phyloP scores from a whole-genome alignment of 768 basidiomycete genomes.

The Cystofilobasidium macerans region DNA sequence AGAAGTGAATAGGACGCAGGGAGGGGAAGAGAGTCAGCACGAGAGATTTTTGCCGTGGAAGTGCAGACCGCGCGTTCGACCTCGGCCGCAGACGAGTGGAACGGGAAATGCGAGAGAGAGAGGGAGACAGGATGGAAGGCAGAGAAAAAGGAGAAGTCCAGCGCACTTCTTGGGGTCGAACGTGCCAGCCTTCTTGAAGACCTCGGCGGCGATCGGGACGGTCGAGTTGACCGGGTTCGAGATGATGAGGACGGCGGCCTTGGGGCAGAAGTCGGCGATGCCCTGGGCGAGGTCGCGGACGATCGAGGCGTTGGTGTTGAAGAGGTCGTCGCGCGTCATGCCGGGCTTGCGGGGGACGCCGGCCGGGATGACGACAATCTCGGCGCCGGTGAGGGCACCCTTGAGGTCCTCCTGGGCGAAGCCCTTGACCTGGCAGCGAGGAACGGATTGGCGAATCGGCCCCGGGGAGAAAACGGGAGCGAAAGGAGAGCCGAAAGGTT shows the following conservation, averaged over 20 bases:
- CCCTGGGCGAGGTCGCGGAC: slow-evolving; percentile 84
- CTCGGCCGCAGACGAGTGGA: no score
- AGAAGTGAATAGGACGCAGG: no score
- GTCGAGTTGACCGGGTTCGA: slow-evolving; percentile 99
- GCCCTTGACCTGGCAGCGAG: slow-evolving; percentile 30
- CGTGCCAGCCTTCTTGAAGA: slow-evolving; percentile 81
- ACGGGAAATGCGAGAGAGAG: background rate
- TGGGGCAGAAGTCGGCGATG: slow-evolving; percentile 69
- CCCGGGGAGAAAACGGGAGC: background rate
- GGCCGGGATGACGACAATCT: slow-evolving; percentile 88
- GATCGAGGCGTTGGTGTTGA: slow-evolving; percentile 93
- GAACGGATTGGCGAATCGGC: background rate
- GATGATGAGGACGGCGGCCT: slow-evolving; percentile 88
- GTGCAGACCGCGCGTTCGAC: background rate
- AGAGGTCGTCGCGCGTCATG: slow-evolving; percentile 61
- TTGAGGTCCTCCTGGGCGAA: slow-evolving; percentile 45
- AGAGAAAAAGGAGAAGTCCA: no score
- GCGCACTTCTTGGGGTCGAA: slow-evolving; percentile 81
- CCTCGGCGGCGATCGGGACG: slow-evolving; percentile 90
- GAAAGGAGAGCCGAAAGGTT: background rate
- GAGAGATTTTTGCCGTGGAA: no score
- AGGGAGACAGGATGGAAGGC: background rate
- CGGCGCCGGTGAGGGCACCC: slow-evolving; percentile 70
- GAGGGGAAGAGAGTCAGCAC: no score
- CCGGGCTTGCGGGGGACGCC: slow-evolving; percentile 79